Base-by-base conservation (phyloP, 2,329 filamentous ascomycete species). In the Aspergillus quadricinctus region DNA sequence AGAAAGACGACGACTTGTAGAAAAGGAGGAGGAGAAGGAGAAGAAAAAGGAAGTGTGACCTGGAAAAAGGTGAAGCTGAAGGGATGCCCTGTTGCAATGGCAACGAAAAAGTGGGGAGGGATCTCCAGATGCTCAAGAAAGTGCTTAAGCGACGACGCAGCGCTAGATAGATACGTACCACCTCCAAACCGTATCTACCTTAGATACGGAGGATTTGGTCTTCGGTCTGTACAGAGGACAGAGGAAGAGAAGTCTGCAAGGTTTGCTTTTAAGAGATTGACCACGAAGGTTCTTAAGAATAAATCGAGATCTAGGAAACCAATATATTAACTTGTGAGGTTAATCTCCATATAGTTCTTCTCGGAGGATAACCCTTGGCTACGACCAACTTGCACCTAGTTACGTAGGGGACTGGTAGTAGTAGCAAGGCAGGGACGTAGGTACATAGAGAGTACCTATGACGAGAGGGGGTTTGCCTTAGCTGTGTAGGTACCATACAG, bases 51-150 rank as follows among this genome's bases (percentile, higher is more conserved):
- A 64, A 61, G 31, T 37, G 31, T 37, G 61, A 58, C 59, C 61
- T 64, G 64, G 68, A 67, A 71, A 67, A 67, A 65, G 67, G 64
- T 70, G 71, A 73, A 72, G 70, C 69, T 72, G 69, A 72, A 70
- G 66, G 70, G 70, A 72, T 71, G 69, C 62, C 62, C 66, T 73
- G 71, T 73, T 74, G 70, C 71, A 72, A 73, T 72, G 70, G 70
- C 70, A 72, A 73, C 71, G 70, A 62, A 66, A 63, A 63, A 72
- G 71, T 72, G 70, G 70, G 69, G 71, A 72, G 70, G 50, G 70
- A 72, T 72, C 70, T 70, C 67, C 67, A 68, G 67, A 67, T 70
- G 53, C 61, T 64, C 62, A 57, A 57, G 60, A 56, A 59, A 62
- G 57, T 61, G 63, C 61, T 65, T 65, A 60, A 64, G 61, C 58